phyloP scores from a whole-genome alignment of 305 asterid species.

The Fraxinus platypoda region DNA sequence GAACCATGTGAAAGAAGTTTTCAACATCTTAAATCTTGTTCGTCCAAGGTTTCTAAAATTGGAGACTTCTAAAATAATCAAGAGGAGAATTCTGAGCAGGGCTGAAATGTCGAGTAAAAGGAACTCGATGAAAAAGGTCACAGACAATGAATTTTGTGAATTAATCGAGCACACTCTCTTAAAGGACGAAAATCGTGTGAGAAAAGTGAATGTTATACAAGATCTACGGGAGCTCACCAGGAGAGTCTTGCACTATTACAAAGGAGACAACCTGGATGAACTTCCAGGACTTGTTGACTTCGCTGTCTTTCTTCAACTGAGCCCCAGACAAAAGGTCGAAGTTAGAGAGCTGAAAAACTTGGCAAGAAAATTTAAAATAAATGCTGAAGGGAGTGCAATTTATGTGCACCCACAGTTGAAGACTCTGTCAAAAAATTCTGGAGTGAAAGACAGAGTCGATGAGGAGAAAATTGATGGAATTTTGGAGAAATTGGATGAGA shows the following conservation, averaged over 20 bases:
- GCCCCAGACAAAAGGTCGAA: constrained; percentile 53
- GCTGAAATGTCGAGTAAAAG: background rate
- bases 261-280: constrained; percentile 25
- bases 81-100: constrained; percentile 23
- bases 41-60: constrained; percentile 26
- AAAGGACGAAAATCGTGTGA: constrained; percentile 14
- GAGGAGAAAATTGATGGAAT: constrained; percentile 20
- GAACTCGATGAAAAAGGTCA: constrained; percentile 2
- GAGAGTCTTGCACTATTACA: constrained; percentile 22
- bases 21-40: constrained; percentile 30
- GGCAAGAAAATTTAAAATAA: constrained; percentile 16
- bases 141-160: constrained; percentile 21
- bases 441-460: constrained; percentile 22
- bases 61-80: constrained; percentile 21
- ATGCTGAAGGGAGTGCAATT: constrained; percentile 26
- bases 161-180: constrained; percentile 17
- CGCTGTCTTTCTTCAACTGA: constrained; percentile 67
- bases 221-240: constrained; percentile 25
- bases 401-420: constrained; percentile 27
- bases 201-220: constrained; percentile 19
- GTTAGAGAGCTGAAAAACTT: constrained; percentile 44
- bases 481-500: constrained; percentile 20
- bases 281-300: constrained; percentile 34
- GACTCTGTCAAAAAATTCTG: constrained; percentile 11
- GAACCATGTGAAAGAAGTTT: constrained; percentile 30